A percentile compares a stretch with the other conserved stretches of the same genome.
Evolutionary conservation across 148 eudicot species (phyloP).

Genomic region (Persicaria maculosa): DNA sequence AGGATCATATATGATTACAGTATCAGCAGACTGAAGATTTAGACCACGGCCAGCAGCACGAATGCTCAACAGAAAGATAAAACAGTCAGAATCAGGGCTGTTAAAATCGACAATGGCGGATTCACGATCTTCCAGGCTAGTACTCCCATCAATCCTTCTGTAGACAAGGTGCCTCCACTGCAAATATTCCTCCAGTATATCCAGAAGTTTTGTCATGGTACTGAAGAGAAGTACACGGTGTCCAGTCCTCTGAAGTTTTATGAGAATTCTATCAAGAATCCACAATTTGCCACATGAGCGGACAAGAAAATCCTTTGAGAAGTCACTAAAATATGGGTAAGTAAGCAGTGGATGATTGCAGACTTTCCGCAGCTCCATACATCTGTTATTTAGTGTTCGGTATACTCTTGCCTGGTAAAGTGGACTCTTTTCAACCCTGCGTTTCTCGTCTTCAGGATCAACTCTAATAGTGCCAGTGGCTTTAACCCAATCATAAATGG

Average conservation of each 20-base stretch:
- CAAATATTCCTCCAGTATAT: conserved; percentile 87
- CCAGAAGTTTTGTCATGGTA: conserved; percentile 97
- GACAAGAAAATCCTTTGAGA: conserved; percentile 87
- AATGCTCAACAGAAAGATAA: conserved; percentile 92
- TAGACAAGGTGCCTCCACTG: conserved; percentile 93
- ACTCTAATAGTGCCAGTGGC: conserved; percentile 90
- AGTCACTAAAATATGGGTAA: conserved; percentile 79
- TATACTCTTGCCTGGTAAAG: conserved; percentile 63
- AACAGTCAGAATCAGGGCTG: conserved; percentile 68
- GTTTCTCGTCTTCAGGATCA: conserved; percentile 93
- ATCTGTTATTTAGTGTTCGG: conserved; percentile 70
- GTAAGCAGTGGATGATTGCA: conserved; percentile 96
- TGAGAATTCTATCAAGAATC: conserved; percentile 80
- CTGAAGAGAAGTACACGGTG: conserved; percentile 97
- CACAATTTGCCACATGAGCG: conserved; percentile 93
- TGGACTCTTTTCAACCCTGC: conserved; percentile 56
- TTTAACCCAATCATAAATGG: conserved; percentile 95
- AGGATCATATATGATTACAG: conserved; percentile 95
- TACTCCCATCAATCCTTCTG: conserved; percentile 91
- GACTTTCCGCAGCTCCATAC: conserved; percentile 95
- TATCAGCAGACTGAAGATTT: conserved; percentile 96
- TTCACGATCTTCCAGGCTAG: conserved; percentile 95
- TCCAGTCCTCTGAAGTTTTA: conserved; percentile 96
- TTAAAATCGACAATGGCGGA: conserved; percentile 93
- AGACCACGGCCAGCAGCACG: conserved; percentile 98